Percentiles rank a stretch among this genome's conserved stretches.
Conservation (phyloP, 1,284 basidiomycete species). For the Cryptococcus depauperatus region DNA sequence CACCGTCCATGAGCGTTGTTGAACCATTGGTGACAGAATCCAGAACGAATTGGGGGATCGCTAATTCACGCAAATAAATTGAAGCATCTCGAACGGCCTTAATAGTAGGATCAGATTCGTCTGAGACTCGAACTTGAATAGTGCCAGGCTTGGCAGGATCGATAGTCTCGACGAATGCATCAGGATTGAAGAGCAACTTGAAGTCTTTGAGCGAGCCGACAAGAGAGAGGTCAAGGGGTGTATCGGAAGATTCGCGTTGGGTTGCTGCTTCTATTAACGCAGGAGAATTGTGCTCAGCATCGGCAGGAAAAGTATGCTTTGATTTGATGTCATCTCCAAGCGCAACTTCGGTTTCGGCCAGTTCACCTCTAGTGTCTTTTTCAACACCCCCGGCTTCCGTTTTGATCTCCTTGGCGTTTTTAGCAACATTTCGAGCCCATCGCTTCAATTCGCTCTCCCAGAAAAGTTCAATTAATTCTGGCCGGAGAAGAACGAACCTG, state of each 20-base stretch:
- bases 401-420: conserved; percentile 15
- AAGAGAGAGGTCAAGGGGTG: conserved; percentile 20
- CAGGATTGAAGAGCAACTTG: conserved; percentile 52
- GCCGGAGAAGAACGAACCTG: conserved; percentile 51
- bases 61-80: conserved; percentile 48
- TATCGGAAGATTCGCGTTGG: conserved; percentile 23
- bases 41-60: conserved; percentile 47
- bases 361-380: background rate
- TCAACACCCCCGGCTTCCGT: conserved; percentile 4
- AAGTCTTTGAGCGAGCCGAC: conserved; percentile 43
- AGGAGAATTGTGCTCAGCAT: conserved; percentile 46
- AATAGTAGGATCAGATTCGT: conserved; percentile 49
- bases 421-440: conserved; percentile 49
- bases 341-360: background rate
- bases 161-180: conserved; percentile 51
- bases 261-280: conserved; percentile 23
- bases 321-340: conserved; percentile 17
- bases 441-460: conserved; percentile 50
- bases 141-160: conserved; percentile 17
- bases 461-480: conserved; percentile 52
- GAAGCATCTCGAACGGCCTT: conserved; percentile 52
- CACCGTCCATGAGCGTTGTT: conserved; percentile 49
- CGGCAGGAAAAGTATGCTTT: conserved; percentile 11
- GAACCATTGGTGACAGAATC: conserved; percentile 48
- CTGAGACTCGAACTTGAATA: conserved; percentile 35